Evolutionary conservation across 371 early-diverging fungal genomes (phyloP), one percentile per base, ranked within the genome.

Genomic region (Actinomortierella ambigua): DNA sequence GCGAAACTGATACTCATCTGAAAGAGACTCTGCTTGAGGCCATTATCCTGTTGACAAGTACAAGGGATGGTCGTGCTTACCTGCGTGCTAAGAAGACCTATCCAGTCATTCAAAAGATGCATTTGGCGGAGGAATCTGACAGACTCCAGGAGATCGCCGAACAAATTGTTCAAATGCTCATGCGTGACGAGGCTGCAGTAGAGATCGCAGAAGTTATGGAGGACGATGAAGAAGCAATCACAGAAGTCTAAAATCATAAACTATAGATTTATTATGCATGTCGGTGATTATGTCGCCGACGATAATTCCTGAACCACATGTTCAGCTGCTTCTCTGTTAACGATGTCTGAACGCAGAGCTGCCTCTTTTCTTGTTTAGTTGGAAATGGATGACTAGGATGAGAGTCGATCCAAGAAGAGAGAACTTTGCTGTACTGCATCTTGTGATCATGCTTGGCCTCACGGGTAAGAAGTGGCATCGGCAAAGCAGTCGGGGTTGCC

Each of bases 1-100:
- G 96, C 46, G 98, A 98, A 70, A 51, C 80, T 0, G 95, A 95
- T 65, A 70, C 89, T n/a, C 77, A 84, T 22, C 79, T 98, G 11
- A 87, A 94, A 27, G 59, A 75, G 14, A 85, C 86, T 18, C 80
- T 98, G 4, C 70, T 93, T 13, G 97, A 98, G 77, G 80, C 88
- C 0, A 57, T 98, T n/a, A 68, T 95, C 23, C 75, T 95, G 17
- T 81, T 98, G 58, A 88, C 92, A 2, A 67, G 82, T 4, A 94
- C 95, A 2, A 82, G 88, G 14, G 77, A 65, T 42, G 95, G 94
- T 22, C 89, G 98, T 60, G 88, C 93, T 9, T 83, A 86, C 43
- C 66, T 97, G 65, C 87, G 98, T 14, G 77, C 78, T 17, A 88
- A 88, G 54, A 91, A 91, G 70, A 93, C 93, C 0, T 98, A 98